These are phyloP conservation scores for Golubevia sp. DNA, from an alignment of 1,284 basidiomycete species.

Conservation along the genomic window DNA sequence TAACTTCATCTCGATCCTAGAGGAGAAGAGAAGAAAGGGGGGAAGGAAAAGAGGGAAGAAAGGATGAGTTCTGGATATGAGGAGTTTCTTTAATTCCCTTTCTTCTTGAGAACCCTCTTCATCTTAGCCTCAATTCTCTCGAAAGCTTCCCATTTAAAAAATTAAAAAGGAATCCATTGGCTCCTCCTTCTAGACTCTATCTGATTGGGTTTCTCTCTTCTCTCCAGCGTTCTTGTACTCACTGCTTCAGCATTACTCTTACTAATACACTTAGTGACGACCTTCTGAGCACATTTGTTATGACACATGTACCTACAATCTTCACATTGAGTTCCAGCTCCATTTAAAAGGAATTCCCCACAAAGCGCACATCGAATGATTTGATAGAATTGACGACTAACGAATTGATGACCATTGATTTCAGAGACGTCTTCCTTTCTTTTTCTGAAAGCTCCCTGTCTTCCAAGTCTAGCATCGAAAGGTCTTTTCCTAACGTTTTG, in stretches of 20 bases:
- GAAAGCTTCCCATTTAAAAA: too few species aligned
- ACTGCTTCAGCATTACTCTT: conserved; percentile 88
- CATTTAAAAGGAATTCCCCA: conserved; percentile 95
- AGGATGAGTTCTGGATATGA: conserved; percentile 10
- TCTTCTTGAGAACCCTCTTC: too few species aligned
- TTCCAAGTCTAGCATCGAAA: conserved; percentile 83
- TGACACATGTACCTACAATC: conserved; percentile 99
- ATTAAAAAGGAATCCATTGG: too few species aligned
- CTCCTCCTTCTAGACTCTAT: too few species aligned
- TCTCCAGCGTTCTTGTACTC: conserved; percentile 10
- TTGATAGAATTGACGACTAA: conserved; percentile 97
- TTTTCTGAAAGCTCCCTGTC: conserved; percentile 96
- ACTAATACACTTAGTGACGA: conserved; percentile 98
- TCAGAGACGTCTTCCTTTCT: conserved; percentile 98
- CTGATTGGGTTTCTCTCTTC: too few species aligned
- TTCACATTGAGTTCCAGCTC: conserved; percentile 96
- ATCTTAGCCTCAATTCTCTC: too few species aligned
- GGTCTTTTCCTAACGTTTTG: conserved; percentile 82
- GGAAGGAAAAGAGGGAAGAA: conserved; percentile 57
- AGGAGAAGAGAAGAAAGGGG: not conserved
- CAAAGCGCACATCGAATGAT: conserved; percentile 95
- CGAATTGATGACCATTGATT: conserved; percentile 99
- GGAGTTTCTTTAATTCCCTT: too few species aligned
- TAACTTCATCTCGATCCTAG: conserved; percentile 93
- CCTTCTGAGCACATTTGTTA: conserved; percentile 96